These are phyloP conservation scores for Metschnikowia bowlesiae DNA, from an alignment of 805 yeast genomes.

Conservation along the genomic window DNA sequence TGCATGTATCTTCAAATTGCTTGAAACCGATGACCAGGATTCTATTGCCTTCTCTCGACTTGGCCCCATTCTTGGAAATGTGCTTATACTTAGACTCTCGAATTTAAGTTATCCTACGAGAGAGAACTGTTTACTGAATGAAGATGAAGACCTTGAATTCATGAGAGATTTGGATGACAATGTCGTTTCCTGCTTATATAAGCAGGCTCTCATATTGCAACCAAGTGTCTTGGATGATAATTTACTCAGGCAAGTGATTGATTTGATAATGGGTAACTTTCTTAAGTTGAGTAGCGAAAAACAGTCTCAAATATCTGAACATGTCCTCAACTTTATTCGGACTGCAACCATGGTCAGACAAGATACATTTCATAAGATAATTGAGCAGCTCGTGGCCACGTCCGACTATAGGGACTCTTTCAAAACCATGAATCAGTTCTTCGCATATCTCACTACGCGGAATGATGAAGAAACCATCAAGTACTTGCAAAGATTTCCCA, in stretches of 20 bases:
- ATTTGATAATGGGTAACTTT: conserved; percentile 28
- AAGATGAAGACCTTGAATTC: conserved; percentile 11
- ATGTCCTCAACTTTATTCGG: conserved; percentile 33
- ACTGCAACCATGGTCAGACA: conserved; percentile 31
- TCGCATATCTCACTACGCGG: conserved; percentile 24
- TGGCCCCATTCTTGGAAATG: conserved; percentile 21
- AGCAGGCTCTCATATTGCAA: conserved; percentile 31
- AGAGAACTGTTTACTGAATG: conserved; percentile 10
- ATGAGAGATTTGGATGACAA: conserved; percentile 16
- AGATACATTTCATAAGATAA: conserved; percentile 20
- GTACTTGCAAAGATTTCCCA: conserved; percentile 25
- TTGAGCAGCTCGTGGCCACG: conserved; percentile 14
- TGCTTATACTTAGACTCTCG: conserved; percentile 25
- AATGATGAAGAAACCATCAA: conserved; percentile 37
- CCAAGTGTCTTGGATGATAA: conserved; percentile 29
- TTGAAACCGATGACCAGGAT: conserved; percentile 22
- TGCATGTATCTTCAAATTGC: conserved; percentile 25
- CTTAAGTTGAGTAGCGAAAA: conserved; percentile 15
- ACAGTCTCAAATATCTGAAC: conserved; percentile 21
- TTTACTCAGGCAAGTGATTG: conserved; percentile 30
- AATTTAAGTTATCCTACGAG: conserved; percentile 14
- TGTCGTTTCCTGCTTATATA: conserved; percentile 27
- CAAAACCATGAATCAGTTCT: conserved; percentile 24
- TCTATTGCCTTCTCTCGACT: conserved; percentile 1
- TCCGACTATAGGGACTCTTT: conserved; percentile 15